Conservation (phyloP, 768 basidiomycete species). For the Gloeophyllum trabeum region DNA sequence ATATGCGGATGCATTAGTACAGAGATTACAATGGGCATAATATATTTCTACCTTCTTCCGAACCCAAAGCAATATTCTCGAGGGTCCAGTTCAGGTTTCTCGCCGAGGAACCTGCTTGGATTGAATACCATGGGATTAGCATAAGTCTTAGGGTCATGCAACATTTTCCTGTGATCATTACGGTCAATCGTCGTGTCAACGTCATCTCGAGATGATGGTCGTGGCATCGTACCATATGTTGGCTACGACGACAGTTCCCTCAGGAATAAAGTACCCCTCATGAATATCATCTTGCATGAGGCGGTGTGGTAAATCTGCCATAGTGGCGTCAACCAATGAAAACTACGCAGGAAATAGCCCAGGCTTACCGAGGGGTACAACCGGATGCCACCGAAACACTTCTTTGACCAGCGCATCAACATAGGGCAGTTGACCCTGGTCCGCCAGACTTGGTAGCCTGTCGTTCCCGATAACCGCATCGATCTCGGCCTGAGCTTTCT, state of each 20-base stretch:
- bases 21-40: not conserved
- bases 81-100: constrained; percentile 16
- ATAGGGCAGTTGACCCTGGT: constrained; percentile 11
- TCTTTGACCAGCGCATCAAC: constrained; percentile 12
- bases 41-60: constrained; percentile 44
- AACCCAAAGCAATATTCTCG: constrained; percentile 59
- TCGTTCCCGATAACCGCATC: constrained; percentile 9
- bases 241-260: constrained; percentile 8
- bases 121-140: constrained; percentile 12
- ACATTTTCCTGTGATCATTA: constrained; percentile 12
- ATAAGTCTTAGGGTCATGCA: constrained; percentile 17
- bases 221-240: constrained; percentile 9
- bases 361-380: constrained; percentile 3
- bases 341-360: not conserved
- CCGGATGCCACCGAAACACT: constrained; percentile 9
- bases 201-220: no score
- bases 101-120: constrained; percentile 11
- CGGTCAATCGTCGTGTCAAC: no score
- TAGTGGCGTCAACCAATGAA: not conserved
- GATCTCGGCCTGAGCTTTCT: constrained; percentile 7
- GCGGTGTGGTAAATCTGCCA: constrained; percentile 8
- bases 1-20: no score
- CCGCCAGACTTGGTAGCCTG: constrained; percentile 11
- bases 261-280: constrained; percentile 10
- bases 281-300: constrained; percentile 10